These are phyloP conservation scores for Taphrina populina DNA, from an alignment of 1,139 yeast species.

Conservation along the genomic window DNA sequence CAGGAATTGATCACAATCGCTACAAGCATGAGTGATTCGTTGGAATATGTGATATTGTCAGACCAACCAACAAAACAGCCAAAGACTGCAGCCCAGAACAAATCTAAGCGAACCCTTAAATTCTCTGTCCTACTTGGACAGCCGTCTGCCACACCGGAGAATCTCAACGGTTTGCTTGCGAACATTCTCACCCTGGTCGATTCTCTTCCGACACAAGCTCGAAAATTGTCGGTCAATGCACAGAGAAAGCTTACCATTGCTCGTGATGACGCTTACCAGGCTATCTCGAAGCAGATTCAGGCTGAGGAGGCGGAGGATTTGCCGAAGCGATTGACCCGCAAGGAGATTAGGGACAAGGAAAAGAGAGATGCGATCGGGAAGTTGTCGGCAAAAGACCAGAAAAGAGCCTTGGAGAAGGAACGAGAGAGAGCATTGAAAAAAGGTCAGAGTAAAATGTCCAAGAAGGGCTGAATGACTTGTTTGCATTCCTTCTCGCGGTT, in stretches of 20 bases:
- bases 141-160: slow-evolving; percentile 9
- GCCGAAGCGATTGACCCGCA: slow-evolving; percentile 71
- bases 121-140: slow-evolving; percentile 11
- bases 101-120: slow-evolving; percentile 2
- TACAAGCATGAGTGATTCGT: slow-evolving; percentile 51
- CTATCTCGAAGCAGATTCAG: slow-evolving; percentile 51
- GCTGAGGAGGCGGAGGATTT: slow-evolving; percentile 70
- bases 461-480: slow-evolving; percentile 1
- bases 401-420: slow-evolving; percentile 41
- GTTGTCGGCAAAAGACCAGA: slow-evolving; percentile 65
- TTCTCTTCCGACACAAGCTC: slow-evolving; percentile 51
- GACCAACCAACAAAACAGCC: slow-evolving; percentile 58
- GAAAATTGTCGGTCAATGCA: slow-evolving; percentile 52
- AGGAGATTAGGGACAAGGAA: slow-evolving; percentile 59
- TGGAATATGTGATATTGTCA: slow-evolving; percentile 73
- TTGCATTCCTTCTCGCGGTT: not conserved
- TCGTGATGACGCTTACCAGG: slow-evolving; percentile 56
- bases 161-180: slow-evolving; percentile 31
- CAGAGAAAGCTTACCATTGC: slow-evolving; percentile 54
- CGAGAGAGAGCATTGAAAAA: slow-evolving; percentile 34
- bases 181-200: slow-evolving; percentile 55
- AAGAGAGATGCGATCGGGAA: slow-evolving; percentile 68
- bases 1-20: slow-evolving; percentile 56
- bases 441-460: slow-evolving; percentile 34
- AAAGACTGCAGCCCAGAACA: slow-evolving; percentile 56